Base-by-base conservation (phyloP, 2,329 filamentous ascomycete genomes). In the Dactylellina haptotyla region DNA sequence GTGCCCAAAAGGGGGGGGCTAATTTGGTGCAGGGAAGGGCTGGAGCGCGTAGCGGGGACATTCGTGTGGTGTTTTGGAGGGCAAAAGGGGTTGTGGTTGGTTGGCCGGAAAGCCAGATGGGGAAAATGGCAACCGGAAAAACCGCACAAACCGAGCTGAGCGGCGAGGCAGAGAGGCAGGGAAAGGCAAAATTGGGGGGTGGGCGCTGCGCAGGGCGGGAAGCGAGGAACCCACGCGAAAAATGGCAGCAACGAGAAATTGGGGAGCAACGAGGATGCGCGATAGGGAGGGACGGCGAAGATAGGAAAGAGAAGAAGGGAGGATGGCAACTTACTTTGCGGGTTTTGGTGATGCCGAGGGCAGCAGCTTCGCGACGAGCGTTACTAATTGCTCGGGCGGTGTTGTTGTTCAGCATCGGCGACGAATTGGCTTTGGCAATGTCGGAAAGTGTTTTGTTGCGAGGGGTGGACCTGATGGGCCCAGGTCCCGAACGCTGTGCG, bases 21-120 rank as follows among this genome's bases (percentile, higher is more conserved):
- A 56, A 54, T 65, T 65, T 57, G 32, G 53, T 58, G 59, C 51
- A 59, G 58, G 50, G 51, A 34, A 39, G 28, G 65, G 50, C 48
- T 25, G 48, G 34, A 66, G 69, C 69, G 69, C 69, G 61, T 73
- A 62, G 69, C 56, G 69, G 69, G 69, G 61, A 64, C 39, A 57
- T 59, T 30, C 26, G 8, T 43, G 41, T 50, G 46, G 58, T 57
- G 58, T 45, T 34, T 37, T 18, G n/a, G 26, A 39, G n/a, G 37
- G 14, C 8, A 23, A 66, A 72, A 61, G 54, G 58, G 69, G 61
- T 26, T 51, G 57, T 25, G n/a, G 25, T 45, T 61, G 58, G 39
- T n/a, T 26, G 30, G 30, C 16, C 8, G 37, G 20, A 50, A 62
- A 12, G 12, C 39, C 28, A 20, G 18, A 70, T 43, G 18, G 23